phyloP scores from a whole-genome alignment of 768 basidiomycete genomes.

The Hemileccinum impolitum region DNA sequence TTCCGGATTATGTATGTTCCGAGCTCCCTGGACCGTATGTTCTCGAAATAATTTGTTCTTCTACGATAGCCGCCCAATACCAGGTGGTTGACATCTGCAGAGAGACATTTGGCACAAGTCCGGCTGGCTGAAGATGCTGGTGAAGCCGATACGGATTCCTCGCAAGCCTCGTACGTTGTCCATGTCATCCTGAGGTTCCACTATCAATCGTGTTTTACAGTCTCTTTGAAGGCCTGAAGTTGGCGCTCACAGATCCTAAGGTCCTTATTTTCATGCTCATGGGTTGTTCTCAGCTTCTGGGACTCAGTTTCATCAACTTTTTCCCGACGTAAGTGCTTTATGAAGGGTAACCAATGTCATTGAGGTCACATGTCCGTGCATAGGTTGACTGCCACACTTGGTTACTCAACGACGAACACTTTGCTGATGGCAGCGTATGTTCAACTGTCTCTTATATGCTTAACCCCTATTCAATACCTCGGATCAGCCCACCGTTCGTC shows the following conservation, averaged over 20 bases:
- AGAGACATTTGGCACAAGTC: conserved; percentile 60
- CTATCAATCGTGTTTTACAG: not conserved
- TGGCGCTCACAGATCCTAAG: conserved; percentile 57
- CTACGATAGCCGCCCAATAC: conserved; percentile 56
- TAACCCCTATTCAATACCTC: not conserved
- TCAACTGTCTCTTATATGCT: not conserved
- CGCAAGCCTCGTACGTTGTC: conserved; percentile 50
- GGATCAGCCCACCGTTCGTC: conserved; percentile 58
- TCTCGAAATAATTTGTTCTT: too few species aligned
- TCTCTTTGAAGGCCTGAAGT: conserved; percentile 32
- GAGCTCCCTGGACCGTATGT: not conserved
- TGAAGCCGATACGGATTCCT: conserved; percentile 59
- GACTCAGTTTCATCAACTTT: conserved; percentile 61
- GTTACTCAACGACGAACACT: conserved; percentile 57
- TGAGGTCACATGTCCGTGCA: not conserved
- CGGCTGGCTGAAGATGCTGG: conserved; percentile 67
- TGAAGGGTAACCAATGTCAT: not conserved
- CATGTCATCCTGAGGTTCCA: not conserved
- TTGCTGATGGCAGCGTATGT: conserved; percentile 58
- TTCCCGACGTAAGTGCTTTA: conserved; percentile 43
- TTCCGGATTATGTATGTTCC: conserved; percentile 57
- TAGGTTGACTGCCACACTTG: conserved; percentile 62
- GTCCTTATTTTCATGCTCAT: conserved; percentile 54
- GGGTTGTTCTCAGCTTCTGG: conserved; percentile 50
- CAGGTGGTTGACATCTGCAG: conserved; percentile 48